Percentiles rank a stretch among this genome's conserved stretches.
Conservation (phyloP, 306 rosid genomes). For the Vigna angularis region DNA sequence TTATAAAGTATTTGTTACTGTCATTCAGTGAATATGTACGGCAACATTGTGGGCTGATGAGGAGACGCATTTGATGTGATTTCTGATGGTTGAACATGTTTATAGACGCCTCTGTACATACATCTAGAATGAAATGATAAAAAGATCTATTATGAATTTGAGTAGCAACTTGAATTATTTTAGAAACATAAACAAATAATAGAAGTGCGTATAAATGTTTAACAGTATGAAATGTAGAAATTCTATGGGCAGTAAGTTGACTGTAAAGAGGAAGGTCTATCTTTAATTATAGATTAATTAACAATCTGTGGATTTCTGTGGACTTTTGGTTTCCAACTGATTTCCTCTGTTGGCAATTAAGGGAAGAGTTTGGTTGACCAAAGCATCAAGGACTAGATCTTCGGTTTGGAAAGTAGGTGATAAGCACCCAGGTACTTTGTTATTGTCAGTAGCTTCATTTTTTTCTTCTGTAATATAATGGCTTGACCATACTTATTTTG, state of each 20-base stretch:
- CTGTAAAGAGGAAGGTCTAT: neutral
- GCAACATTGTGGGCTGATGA: neutral
- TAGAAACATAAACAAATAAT: neutral
- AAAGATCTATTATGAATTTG: neutral
- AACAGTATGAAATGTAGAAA: neutral
- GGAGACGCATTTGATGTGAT: too few species aligned
- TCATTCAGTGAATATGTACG: neutral
- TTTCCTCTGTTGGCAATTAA: constrained; percentile 40
- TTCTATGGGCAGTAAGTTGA: neutral
- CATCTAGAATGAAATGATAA: neutral
- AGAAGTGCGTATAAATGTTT: neutral
- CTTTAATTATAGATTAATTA: neutral
- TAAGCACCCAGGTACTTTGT: constrained; percentile 78
- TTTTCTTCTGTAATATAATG: constrained; percentile 7
- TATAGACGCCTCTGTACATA: neutral
- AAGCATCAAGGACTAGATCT: constrained; percentile 72
- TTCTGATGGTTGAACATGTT: too few species aligned
- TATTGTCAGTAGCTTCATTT: neutral
- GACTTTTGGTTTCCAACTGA: constrained; percentile 37
- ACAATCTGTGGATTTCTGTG: constrained; percentile 21
- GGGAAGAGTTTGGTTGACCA: constrained; percentile 86
- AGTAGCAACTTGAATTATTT: neutral
- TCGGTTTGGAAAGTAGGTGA: constrained; percentile 86
- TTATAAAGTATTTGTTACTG: neutral
- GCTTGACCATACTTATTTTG: constrained; percentile 18